Conservation (phyloP, 805 yeast species). For the Starmerella sp. region DNA sequence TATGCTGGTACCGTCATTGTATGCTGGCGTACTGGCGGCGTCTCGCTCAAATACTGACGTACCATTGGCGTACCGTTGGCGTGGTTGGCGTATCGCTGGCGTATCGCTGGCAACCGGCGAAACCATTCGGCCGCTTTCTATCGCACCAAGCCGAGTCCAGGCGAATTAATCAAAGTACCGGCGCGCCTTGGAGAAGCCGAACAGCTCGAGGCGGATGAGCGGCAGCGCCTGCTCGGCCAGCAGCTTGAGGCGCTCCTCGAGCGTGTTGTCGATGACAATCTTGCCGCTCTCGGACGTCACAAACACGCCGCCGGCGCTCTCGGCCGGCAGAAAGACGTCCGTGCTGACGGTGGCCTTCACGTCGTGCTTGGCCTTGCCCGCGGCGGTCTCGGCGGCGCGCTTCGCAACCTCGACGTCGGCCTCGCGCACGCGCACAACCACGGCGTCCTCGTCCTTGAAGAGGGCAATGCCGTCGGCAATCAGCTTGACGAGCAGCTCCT, state of each 20-base stretch:
- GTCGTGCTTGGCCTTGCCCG: conserved; percentile 49
- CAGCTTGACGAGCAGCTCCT: conserved; percentile 58
- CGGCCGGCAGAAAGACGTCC: conserved; percentile 51
- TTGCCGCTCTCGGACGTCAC: conserved; percentile 61
- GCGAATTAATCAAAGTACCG: conserved; percentile 66
- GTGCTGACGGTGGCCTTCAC: conserved; percentile 45
- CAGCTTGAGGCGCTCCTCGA: conserved; percentile 83
- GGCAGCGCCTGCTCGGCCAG: conserved; percentile 81
- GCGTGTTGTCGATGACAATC: conserved; percentile 82
- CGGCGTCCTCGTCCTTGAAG: conserved; percentile 58
- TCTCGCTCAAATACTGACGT: too few relatives aligned
- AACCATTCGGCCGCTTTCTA: background rate
- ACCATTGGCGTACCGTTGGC: too few relatives aligned
- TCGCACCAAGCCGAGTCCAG: background rate
- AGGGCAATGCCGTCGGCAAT: conserved; percentile 60
- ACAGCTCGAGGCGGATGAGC: conserved; percentile 78
- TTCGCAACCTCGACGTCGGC: conserved; percentile 50
- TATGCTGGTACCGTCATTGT: too few relatives aligned
- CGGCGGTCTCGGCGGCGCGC: conserved; percentile 51
- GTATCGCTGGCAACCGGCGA: too few relatives aligned
- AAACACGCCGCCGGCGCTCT: conserved; percentile 74
- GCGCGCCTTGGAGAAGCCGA: conserved; percentile 61
- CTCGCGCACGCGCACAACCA: conserved; percentile 51
- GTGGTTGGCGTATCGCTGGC: too few relatives aligned
- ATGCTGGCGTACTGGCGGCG: too few relatives aligned